These are phyloP conservation scores for Aureobasidium sp. DNA, from an alignment of 2,329 filamentous ascomycete genomes.

Conservation along the genomic window DNA sequence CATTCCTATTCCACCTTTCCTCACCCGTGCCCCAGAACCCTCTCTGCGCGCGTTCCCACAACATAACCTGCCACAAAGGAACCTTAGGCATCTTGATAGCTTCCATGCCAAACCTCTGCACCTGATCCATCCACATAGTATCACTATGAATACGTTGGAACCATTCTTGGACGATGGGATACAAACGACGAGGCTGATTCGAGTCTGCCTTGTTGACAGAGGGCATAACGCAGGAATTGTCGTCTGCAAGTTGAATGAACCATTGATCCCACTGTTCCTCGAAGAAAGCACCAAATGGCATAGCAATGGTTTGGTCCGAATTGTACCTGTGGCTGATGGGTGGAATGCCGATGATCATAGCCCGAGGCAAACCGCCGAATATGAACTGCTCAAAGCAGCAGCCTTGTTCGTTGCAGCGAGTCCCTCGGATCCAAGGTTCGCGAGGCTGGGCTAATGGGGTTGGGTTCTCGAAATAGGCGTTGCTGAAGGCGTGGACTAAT, in stretches of 20 bases:
- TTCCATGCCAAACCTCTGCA: not conserved
- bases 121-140: not conserved
- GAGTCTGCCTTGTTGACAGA: not conserved
- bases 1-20: not conserved
- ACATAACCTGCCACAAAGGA: not conserved
- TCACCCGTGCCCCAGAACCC: not conserved
- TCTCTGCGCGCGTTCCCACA: not conserved
- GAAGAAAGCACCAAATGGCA: not conserved
- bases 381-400: not conserved
- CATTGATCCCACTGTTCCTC: not conserved
- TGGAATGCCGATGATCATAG: not conserved
- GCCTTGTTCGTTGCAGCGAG: not conserved
- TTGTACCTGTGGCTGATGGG: not conserved
- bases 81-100: not conserved
- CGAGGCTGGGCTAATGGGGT: not conserved
- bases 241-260: not conserved
- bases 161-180: not conserved
- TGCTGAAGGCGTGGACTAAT: not conserved
- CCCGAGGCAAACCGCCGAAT: not conserved
- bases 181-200: not conserved
- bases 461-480: not conserved
- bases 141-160: not conserved
- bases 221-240: not conserved
- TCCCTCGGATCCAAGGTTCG: not conserved
- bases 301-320: not conserved